Conservation (phyloP, 208 protist species). For the Trypanosoma platydactyli region DNA sequence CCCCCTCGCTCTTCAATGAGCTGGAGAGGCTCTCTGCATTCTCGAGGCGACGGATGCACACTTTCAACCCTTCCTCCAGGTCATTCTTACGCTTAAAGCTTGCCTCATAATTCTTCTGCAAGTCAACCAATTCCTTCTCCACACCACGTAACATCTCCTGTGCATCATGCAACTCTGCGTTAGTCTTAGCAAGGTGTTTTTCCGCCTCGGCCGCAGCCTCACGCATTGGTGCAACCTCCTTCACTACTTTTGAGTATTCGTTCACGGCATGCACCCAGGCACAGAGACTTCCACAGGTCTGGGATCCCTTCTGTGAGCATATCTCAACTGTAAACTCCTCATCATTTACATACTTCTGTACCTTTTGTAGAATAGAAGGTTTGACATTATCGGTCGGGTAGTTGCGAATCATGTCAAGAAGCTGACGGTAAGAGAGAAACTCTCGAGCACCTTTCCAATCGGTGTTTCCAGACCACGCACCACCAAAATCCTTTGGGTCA, state of each 20-base stretch:
- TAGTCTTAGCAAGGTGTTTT: conserved; percentile 82
- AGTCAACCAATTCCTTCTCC: conserved; percentile 88
- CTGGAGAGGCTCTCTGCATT: conserved; percentile 95
- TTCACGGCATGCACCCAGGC: conserved; percentile 96
- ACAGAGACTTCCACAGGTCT: conserved; percentile 95
- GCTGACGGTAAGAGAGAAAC: conserved; percentile 90
- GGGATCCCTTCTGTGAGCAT: conserved; percentile 90
- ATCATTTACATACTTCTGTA: conserved; percentile 94
- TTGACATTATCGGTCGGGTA: conserved; percentile 97
- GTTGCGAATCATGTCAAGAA: conserved; percentile 93
- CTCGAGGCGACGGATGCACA: conserved; percentile 88
- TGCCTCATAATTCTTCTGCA: conserved; percentile 88
- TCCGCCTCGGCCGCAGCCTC: conserved; percentile 90
- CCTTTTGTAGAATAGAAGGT: conserved; percentile 78
- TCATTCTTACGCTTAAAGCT: conserved; percentile 90
- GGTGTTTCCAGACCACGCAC: conserved; percentile 79
- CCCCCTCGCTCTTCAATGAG: conserved; percentile 93
- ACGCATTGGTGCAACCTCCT: conserved; percentile 95
- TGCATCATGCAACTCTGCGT: conserved; percentile 86
- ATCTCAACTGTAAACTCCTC: conserved; percentile 95
- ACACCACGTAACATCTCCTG: conserved; percentile 89
- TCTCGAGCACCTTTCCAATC: conserved; percentile 92
- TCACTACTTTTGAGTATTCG: conserved; percentile 95
- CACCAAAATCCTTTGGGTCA: conserved; percentile 87
- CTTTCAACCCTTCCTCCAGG: conserved; percentile 83